These are phyloP conservation scores for Solioccasus polychromus DNA, from an alignment of 768 basidiomycete genomes.

Conservation along the genomic window DNA sequence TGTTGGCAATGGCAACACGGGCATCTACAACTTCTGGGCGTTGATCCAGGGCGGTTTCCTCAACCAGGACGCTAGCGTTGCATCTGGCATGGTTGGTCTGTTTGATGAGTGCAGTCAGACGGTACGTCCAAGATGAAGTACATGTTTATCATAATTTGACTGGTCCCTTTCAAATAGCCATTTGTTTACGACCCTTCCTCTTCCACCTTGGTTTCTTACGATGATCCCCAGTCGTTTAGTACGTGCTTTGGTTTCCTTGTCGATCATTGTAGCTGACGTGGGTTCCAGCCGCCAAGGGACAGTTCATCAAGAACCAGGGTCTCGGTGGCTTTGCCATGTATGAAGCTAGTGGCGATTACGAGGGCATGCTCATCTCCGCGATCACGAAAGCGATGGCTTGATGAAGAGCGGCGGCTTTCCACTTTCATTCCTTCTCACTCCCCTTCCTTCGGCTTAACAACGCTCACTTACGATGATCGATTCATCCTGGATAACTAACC, in stretches of 20 bases:
- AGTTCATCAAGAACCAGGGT: slow-evolving; percentile 33
- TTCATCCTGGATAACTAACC: slow-evolving; percentile 11
- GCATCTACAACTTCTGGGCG: slow-evolving; percentile 63
- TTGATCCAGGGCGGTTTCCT: slow-evolving; percentile 57
- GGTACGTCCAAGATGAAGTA: slow-evolving; percentile 37
- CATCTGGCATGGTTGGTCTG: slow-evolving; percentile 46
- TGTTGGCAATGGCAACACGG: slow-evolving; percentile 43
- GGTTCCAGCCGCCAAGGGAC: slow-evolving; percentile 39
- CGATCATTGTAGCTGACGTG: slow-evolving; percentile 1
- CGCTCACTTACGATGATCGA: slow-evolving; percentile 18
- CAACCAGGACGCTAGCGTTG: slow-evolving; percentile 44
- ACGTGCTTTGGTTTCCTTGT: slow-evolving; percentile 15
- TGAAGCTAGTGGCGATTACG: slow-evolving; percentile 42
- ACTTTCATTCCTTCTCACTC: slow-evolving; percentile 2
- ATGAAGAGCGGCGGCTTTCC: slow-evolving; percentile 1
- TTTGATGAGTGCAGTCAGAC: slow-evolving; percentile 75
- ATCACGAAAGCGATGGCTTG: slow-evolving; percentile 29
- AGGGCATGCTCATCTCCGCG: slow-evolving; percentile 33
- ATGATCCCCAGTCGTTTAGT: slow-evolving; percentile 58
- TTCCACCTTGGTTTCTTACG: slow-evolving; percentile 62
- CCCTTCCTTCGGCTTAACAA: slow-evolving; percentile 10
- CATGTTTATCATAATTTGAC: slow-evolving; percentile 3
- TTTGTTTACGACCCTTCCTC: slow-evolving; percentile 58
- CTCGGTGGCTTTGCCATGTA: slow-evolving; percentile 46
- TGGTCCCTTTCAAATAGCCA: slow-evolving; percentile 41